Evolutionary conservation across 2,329 filamentous ascomycete species (phyloP).

Genomic region (Helminthosporium solani): DNA sequence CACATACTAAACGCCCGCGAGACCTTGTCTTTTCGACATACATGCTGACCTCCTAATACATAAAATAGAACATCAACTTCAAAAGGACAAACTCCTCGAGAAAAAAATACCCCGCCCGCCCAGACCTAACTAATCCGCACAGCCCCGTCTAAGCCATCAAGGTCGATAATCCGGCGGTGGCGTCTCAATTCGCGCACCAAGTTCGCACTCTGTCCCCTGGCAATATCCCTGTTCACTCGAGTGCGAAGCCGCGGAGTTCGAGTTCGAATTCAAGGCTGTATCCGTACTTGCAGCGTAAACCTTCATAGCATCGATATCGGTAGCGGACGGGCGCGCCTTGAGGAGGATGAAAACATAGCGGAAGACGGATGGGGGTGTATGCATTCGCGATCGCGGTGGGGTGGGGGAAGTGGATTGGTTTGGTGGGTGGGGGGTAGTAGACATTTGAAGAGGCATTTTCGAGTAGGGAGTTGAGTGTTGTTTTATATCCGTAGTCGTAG

Average conservation of each 20-base stretch:
- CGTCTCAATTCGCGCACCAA: constrained; percentile 5
- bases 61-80: no score
- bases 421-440: constrained; percentile 7
- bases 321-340: constrained; percentile 25
- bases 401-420: constrained; percentile 6
- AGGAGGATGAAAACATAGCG: constrained; percentile 32
- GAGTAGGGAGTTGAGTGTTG: no score
- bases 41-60: no score
- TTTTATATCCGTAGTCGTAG: no score
- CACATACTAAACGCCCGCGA: no score
- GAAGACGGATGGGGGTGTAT: constrained; percentile 25
- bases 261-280: neutral
- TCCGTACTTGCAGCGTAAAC: constrained; percentile 10
- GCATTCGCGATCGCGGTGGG: neutral
- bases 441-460: no score
- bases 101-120: no score
- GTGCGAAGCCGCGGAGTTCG: neutral
- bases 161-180: constrained; percentile 19
- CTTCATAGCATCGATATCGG: constrained; percentile 17
- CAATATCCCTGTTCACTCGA: neutral
- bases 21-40: no score
- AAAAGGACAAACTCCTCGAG: no score
- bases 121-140: no score
- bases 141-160: no score
- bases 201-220: neutral